Evolutionary conservation across 495 filamentous ascomycete genomes (phyloP).

Genomic region (Xylaria curta): DNA sequence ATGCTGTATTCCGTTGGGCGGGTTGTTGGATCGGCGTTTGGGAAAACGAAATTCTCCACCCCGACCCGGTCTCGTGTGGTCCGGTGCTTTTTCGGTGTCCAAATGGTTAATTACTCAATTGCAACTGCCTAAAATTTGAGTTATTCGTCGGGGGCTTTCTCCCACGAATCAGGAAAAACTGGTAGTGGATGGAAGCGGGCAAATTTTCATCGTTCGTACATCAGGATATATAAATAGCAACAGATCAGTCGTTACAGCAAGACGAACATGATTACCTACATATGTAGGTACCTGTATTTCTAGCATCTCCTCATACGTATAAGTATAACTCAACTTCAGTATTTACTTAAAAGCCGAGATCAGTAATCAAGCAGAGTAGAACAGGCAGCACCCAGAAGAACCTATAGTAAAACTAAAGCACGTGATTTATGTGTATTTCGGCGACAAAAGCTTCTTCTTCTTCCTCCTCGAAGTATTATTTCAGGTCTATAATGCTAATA

Average conservation of each 20-base stretch:
- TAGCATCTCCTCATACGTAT: neutral
- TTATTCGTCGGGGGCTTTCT: neutral
- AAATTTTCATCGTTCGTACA: neutral
- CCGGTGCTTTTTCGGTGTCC: neutral
- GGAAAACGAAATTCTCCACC: slow-evolving; percentile 22
- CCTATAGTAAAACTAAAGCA: neutral
- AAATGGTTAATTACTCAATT: neutral
- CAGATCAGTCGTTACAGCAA: neutral
- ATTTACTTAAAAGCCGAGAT: no score
- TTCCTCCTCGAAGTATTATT: no score
- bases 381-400: no score
- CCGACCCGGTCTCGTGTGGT: slow-evolving; percentile 9
- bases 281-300: no score
- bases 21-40: slow-evolving; percentile 28
- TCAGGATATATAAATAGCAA: neutral
- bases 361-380: no score
- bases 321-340: neutral
- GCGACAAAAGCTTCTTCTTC: neutral
- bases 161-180: neutral
- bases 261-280: no score
- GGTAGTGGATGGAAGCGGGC: neutral
- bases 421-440: neutral
- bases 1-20: slow-evolving; percentile 29
- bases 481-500: neutral
- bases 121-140: neutral